These are phyloP conservation scores for Epichloe scottii DNA, from an alignment of 2,329 filamentous ascomycete genomes.

Conservation along the genomic window DNA sequence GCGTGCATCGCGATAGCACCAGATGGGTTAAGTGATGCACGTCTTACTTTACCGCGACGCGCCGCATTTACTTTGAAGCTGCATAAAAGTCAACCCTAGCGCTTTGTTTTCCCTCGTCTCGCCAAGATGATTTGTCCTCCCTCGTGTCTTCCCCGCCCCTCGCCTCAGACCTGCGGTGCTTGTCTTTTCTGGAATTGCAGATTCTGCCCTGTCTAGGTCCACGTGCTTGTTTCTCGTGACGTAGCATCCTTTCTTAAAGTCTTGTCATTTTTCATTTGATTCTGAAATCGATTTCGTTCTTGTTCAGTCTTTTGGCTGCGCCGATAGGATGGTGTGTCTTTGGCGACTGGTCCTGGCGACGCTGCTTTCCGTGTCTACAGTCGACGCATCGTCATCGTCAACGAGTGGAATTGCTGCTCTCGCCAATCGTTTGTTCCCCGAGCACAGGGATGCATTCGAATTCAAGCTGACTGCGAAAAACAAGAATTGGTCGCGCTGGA, in stretches of 20 bases:
- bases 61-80: not conserved
- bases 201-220: not conserved
- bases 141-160: not conserved
- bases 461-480: slow-evolving; percentile 7
- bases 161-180: not conserved
- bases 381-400: not conserved
- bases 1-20: too few relatives aligned
- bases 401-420: slow-evolving; percentile 9
- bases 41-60: not conserved
- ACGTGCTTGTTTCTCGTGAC: not conserved
- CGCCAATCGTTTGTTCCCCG: slow-evolving; percentile 9
- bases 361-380: not conserved
- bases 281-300: not conserved
- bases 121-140: not conserved
- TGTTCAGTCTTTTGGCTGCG: not conserved
- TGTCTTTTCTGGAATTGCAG: not conserved
- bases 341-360: not conserved
- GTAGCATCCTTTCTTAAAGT: not conserved
- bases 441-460: slow-evolving; percentile 7
- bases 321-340: not conserved
- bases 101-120: not conserved
- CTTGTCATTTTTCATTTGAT: too few relatives aligned
- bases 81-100: not conserved
- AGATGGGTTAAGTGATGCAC: too few relatives aligned
- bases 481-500: slow-evolving; percentile 11